phyloP scores from a whole-genome alignment of 2,329 filamentous ascomycete genomes.

The Chrysosporium queenslandicum region DNA sequence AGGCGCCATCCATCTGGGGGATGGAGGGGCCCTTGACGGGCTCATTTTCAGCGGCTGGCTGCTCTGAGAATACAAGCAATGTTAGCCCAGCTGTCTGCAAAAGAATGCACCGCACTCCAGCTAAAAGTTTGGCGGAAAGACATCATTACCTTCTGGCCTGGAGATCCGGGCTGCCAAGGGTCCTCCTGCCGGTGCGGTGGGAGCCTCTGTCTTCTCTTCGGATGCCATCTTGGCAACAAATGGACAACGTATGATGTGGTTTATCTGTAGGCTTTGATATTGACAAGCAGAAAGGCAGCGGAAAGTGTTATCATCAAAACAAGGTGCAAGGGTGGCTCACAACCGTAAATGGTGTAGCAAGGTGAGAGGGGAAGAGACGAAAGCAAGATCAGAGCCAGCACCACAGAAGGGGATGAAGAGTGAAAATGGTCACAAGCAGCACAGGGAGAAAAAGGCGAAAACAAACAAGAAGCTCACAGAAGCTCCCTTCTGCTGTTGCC shows the following conservation, averaged over 20 bases:
- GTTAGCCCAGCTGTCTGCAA: background rate
- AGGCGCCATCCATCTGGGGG: slow-evolving; percentile 35
- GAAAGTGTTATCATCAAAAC: background rate
- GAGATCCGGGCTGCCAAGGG: slow-evolving; percentile 43
- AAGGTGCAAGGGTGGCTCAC: too few relatives aligned
- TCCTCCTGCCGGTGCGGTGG: slow-evolving; percentile 22
- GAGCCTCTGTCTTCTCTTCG: slow-evolving; percentile 23
- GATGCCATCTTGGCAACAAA: slow-evolving; percentile 30
- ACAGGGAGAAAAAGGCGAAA: background rate
- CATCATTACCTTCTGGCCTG: slow-evolving; percentile 28
- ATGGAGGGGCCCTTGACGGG: slow-evolving; percentile 12
- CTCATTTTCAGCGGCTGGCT: background rate
- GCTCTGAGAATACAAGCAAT: background rate
- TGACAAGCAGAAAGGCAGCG: background rate
- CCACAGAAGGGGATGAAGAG: background rate
- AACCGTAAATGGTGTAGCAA: too few relatives aligned
- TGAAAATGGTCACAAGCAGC: background rate
- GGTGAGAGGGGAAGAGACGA: too few relatives aligned
- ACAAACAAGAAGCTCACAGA: background rate
- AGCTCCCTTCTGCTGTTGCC: background rate
- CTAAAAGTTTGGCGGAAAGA: background rate
- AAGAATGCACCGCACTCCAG: background rate
- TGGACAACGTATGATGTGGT: background rate
- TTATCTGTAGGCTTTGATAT: background rate
- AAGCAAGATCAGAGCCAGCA: background rate